Evolutionary conservation across 257 asterid genomes (phyloP).

Genomic region (Nicotiana sylvestris): DNA sequence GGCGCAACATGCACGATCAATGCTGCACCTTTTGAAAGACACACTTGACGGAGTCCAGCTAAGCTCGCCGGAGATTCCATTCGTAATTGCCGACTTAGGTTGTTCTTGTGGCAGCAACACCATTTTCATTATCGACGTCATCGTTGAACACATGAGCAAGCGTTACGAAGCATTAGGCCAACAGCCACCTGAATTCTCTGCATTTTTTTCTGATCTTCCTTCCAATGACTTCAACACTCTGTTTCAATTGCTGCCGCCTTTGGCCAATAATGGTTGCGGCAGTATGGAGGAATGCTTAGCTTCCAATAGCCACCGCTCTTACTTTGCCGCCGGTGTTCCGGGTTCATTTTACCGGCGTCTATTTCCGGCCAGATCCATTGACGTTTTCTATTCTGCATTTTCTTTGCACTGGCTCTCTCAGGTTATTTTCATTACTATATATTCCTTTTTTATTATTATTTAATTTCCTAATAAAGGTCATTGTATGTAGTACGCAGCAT

Average conservation of each 20-base stretch:
- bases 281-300: constrained; percentile 93
- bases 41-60: constrained; percentile 59
- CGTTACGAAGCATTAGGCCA: constrained; percentile 50
- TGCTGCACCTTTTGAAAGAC: constrained; percentile 68
- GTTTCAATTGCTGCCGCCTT: constrained; percentile 79
- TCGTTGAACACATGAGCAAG: constrained; percentile 63
- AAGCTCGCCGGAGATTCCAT: constrained; percentile 43
- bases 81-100: constrained; percentile 83
- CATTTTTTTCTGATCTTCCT: constrained; percentile 80
- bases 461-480: not conserved
- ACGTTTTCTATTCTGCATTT: constrained; percentile 82
- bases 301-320: constrained; percentile 64
- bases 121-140: constrained; percentile 62
- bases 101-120: constrained; percentile 93
- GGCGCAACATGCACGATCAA: constrained; percentile 81
- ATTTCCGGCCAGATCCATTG: constrained; percentile 67
- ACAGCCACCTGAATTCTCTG: constrained; percentile 74
- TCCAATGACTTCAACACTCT: constrained; percentile 89
- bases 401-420: constrained; percentile 99
- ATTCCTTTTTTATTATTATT: not conserved
- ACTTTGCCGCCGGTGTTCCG: constrained; percentile 94
- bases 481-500: not conserved
- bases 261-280: constrained; percentile 41
- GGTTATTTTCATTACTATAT: constrained; percentile 27
- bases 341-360: constrained; percentile 89